Evolutionary conservation across 208 protist genomes (phyloP).

Genomic region (Histomonas meleagridis): DNA sequence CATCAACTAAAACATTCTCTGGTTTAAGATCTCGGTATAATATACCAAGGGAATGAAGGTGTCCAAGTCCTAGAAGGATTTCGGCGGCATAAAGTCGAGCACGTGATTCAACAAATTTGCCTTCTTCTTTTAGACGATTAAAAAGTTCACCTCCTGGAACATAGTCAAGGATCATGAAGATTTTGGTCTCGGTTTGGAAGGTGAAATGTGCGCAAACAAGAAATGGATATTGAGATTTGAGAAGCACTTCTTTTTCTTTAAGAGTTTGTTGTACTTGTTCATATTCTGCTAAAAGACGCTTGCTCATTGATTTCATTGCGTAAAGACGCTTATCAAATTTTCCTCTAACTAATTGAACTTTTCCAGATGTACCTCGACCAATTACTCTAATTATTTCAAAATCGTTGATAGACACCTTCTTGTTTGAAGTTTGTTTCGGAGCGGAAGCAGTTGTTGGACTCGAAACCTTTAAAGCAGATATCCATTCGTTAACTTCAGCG

Average conservation of each 20-base stretch:
- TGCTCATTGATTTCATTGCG: neutral
- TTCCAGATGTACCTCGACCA: conserved; percentile 32
- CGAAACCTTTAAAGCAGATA: no score
- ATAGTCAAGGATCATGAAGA: conserved; percentile 63
- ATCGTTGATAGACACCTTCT: conserved; percentile 34
- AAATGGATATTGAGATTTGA: conserved; percentile 48
- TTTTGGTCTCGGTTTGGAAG: conserved; percentile 58
- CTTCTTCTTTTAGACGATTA: conserved; percentile 57
- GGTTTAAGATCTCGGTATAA: conserved; percentile 62
- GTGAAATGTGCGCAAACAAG: conserved; percentile 60
- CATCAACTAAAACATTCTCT: conserved; percentile 62
- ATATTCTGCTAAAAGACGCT: neutral
- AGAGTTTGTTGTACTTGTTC: neutral
- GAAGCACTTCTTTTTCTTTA: neutral
- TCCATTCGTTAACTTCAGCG: no score
- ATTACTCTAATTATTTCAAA: conserved; percentile 38
- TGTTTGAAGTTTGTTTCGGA: no score
- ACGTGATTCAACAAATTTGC: conserved; percentile 39
- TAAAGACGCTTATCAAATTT: neutral
- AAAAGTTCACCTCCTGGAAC: conserved; percentile 65
- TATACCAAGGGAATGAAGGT: conserved; percentile 55
- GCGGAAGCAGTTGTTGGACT: no score
- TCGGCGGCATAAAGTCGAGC: conserved; percentile 47
- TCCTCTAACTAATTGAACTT: neutral
- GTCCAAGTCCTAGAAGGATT: conserved; percentile 46